Evolutionary conservation across 139 green algal genomes (phyloP).

Genomic region (Pleodorina starrii): DNA sequence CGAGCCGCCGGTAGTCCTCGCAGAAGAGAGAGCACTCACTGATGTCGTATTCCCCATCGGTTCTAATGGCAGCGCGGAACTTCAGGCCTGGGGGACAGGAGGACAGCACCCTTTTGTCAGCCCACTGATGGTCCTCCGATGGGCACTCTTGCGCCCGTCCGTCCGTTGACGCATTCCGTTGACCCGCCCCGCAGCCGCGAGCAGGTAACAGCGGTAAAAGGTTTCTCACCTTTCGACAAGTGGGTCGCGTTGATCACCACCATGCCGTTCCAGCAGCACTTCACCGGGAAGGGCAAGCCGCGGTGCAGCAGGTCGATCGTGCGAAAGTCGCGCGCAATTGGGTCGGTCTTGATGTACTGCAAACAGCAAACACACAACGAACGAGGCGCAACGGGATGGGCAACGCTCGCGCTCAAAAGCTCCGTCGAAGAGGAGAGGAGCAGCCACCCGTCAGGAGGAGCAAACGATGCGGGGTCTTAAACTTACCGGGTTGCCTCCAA

Average conservation of each 20-base stretch:
- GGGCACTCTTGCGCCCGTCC: too few species aligned
- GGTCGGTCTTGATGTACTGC: conserved; percentile 18
- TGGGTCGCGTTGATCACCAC: neutral
- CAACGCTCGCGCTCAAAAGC: too few species aligned
- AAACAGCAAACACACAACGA: too few species aligned
- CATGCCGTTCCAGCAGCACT: conserved; percentile 28
- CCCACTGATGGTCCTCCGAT: too few species aligned
- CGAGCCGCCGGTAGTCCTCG: conserved; percentile 22
- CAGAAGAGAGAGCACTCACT: conserved; percentile 35
- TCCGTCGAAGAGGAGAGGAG: too few species aligned
- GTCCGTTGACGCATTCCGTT: too few species aligned
- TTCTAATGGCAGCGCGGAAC: neutral
- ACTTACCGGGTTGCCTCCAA: conserved; percentile 15
- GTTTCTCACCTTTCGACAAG: neutral
- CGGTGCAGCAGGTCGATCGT: conserved; percentile 14
- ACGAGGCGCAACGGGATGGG: too few species aligned
- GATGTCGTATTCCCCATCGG: conserved; percentile 18
- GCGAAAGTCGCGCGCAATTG: conserved; percentile 1
- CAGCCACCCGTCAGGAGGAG: too few species aligned
- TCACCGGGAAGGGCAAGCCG: neutral
- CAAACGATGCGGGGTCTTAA: too few species aligned
- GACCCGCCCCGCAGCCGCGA: too few species aligned
- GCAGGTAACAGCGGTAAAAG: too few species aligned
- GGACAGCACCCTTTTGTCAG: too few species aligned
- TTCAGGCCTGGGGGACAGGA: conserved; percentile 11